Evolutionary conservation across 1,284 basidiomycete genomes (phyloP).

Genomic region (Ceratobasidium papillatum): DNA sequence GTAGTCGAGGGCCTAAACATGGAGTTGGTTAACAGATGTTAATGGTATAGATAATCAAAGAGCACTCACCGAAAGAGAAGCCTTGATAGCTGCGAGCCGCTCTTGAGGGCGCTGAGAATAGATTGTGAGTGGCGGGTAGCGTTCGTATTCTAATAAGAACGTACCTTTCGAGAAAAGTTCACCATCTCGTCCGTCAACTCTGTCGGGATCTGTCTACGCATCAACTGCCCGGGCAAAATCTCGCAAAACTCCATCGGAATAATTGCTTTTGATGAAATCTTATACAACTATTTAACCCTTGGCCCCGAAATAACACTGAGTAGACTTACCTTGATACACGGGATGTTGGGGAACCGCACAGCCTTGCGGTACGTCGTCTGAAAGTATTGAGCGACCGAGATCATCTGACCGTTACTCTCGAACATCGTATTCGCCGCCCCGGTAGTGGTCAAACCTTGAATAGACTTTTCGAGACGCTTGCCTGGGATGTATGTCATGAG

Average conservation of each 20-base stretch:
- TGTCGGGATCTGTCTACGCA: constrained; percentile 74
- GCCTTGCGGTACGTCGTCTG: constrained; percentile 27
- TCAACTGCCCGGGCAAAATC: constrained; percentile 73
- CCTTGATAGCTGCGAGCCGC: constrained; percentile 39
- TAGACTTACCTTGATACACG: constrained; percentile 38
- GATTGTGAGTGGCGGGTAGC: neutral
- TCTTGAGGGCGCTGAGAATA: constrained; percentile 36
- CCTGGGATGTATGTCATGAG: constrained; percentile 10
- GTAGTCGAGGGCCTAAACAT: constrained; percentile 9
- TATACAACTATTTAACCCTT: neutral
- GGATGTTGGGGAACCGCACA: constrained; percentile 26
- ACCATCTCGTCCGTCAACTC: constrained; percentile 72
- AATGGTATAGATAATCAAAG: neutral
- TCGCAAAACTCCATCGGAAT: constrained; percentile 73
- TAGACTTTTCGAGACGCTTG: constrained; percentile 37
- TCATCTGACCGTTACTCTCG: constrained; percentile 48
- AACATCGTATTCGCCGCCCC: constrained; percentile 64
- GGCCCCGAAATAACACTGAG: neutral
- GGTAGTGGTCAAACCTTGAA: constrained; percentile 63
- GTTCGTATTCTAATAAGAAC: neutral
- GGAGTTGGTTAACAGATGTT: neutral
- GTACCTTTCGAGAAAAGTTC: constrained; percentile 63
- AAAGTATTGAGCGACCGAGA: constrained; percentile 41
- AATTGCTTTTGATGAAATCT: constrained; percentile 25
- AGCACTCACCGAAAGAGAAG: constrained; percentile 22